phyloP scores from a whole-genome alignment of 1,139 yeast species.

The Chernovozyma aurita region DNA sequence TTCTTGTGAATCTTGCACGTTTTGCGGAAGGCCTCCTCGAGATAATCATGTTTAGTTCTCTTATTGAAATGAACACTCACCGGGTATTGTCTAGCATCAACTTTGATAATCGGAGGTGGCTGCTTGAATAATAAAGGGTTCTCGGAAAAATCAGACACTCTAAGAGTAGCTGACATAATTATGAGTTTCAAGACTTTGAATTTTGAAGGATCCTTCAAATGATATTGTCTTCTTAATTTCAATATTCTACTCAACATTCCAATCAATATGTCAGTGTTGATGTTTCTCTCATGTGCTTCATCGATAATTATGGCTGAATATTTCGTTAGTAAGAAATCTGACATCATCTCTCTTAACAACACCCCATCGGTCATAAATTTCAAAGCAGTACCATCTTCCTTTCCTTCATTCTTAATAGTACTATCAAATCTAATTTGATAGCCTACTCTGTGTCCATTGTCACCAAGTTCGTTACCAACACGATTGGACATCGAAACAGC shows the following conservation, averaged over 20 bases:
- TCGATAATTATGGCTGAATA: conserved; percentile 88
- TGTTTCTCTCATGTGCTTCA: conserved; percentile 96
- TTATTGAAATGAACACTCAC: conserved; percentile 89
- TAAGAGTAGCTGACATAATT: conserved; percentile 92
- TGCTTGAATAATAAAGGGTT: conserved; percentile 62
- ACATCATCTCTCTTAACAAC: conserved; percentile 83
- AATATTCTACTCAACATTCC: conserved; percentile 93
- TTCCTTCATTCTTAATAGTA: conserved; percentile 51
- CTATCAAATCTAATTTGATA: conserved; percentile 91
- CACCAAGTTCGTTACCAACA: conserved; percentile 79
- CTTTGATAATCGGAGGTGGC: conserved; percentile 86
- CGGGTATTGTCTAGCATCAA: conserved; percentile 94
- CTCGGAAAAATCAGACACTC: conserved; percentile 90
- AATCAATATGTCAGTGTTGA: conserved; percentile 90
- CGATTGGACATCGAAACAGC: conserved; percentile 97
- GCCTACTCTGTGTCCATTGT: conserved; percentile 73
- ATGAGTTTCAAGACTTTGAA: conserved; percentile 62
- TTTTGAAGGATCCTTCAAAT: conserved; percentile 40
- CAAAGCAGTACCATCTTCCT: conserved; percentile 57
- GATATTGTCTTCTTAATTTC: conserved; percentile 61
- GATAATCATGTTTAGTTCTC: conserved; percentile 70
- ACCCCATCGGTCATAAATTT: conserved; percentile 99
- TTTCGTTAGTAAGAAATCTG: conserved; percentile 72
- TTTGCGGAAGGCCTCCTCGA: conserved; percentile 83
- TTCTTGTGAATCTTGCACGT: conserved; percentile 80